Base-by-base conservation (phyloP, 2,329 filamentous ascomycete genomes). In the Diaporthe aspalathi region DNA sequence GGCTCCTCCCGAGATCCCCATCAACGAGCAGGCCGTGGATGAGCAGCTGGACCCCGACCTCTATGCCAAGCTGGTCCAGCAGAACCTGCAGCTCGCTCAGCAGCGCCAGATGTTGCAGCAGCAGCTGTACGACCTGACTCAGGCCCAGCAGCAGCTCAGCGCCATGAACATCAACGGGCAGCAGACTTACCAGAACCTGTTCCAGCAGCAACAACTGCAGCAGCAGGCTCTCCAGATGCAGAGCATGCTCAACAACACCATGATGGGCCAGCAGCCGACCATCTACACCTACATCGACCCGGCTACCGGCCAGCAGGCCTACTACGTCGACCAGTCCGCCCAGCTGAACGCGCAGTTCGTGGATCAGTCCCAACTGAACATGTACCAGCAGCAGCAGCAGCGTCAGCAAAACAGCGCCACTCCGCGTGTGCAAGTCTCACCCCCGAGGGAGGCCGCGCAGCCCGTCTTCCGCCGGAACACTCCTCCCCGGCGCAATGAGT, bases 21-120 rank as follows among this genome's bases (percentile, higher is more conserved):
- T 96, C 67, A 88, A 91, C 72, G 89, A 91, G 74, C 88, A 91
- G 76, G 87, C 87, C 57, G 90, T 29, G 7, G 72, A 92, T 76
- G 89, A 93, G 73, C 87, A 91, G 76, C 93, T 97, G 84, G 96
- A 98, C 77, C 94, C 95, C 67, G 92, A 90, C 73, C 82, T 97
- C 67, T 96, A 97, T 76, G 93, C 94, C 67, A 94, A 97, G 82
- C 87, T 98, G 74, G 89, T 98, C 78, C 93, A 94, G 70, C 97
- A 94, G 77, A 97, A 98, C 81, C 84, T 96, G 80, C 97, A 97
- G 79, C 88, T 99, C 65, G 94, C 94, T 50, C 94, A 97, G 79
- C 95, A 97, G 83, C 95, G 98, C 83, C 94, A 97, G 84, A 92
- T 93, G 74, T 90, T 98, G 67, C 95, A 98, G 83, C 95, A 98